Evolutionary conservation across 768 basidiomycete genomes (phyloP), one percentile per base, ranked within the genome.

Genomic region (Cubamyces sp.): DNA sequence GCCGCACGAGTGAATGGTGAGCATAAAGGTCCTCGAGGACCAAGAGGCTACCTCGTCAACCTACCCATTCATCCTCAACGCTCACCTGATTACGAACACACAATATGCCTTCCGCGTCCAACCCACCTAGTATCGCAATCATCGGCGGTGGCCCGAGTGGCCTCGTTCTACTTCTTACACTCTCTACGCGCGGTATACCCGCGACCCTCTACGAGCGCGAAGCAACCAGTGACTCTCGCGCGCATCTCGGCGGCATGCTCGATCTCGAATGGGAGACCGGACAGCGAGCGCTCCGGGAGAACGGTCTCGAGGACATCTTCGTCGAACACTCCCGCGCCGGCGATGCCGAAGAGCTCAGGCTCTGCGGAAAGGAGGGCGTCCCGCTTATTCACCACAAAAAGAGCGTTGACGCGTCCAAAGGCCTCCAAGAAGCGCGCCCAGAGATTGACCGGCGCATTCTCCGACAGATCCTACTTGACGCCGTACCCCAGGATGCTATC

Each of bases 401-500:
- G 7, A 19, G 16, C 15, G 34, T 21, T 14, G 18, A n/a, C 51
- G 19, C 34, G 37, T n/a, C n/a, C 19, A 39, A 40, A 34, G 19
- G 23, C n/a, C 34, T 52, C 9, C 18, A 50, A 40, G 34, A 57
- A 4, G 12, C 34, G 2, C 46, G 49, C 57, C 57, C 57, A 4
- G 57, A 59, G 42, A 59, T 59, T 16, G 57, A 59, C 16, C 57
- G 57, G 18, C 37, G 37, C n/a, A 49, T 59, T 25, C 57, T 59
- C 11, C 49, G 48, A 12, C 19, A 43, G 49, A 18, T 59, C 40
- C 39, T 59, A 8, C 23, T 42, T 40, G 57, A 59, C 25, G 57
- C 61, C 48, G 66, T 67, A 50, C 16, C 74, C 54, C 57, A 74
- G 28, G 61, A 77, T 23, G 75, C 75, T 11, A 75, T 76, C 28